Evolutionary conservation across 2,329 filamentous ascomycete species (phyloP).

Genomic region (Samsoniella hepiali): DNA sequence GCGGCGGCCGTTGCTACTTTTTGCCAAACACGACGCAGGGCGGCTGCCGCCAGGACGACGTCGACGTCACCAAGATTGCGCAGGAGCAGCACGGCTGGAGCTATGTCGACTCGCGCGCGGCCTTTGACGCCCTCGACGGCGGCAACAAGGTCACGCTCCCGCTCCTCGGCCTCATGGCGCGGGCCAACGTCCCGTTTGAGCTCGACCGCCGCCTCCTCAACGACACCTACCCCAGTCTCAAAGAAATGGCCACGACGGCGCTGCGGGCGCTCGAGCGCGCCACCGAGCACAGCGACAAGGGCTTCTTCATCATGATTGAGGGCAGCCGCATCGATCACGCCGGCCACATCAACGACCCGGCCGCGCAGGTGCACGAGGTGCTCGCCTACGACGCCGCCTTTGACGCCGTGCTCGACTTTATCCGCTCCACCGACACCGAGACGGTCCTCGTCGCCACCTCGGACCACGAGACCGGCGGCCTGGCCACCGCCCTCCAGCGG

Average conservation of each 20-base stretch:
- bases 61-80: conserved; percentile 72
- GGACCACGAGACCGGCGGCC: conserved; percentile 93
- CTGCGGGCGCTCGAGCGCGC: conserved; percentile 75
- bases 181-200: conserved; percentile 84
- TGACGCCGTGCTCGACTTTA: conserved; percentile 76
- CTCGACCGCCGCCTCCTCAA: conserved; percentile 79
- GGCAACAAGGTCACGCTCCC: conserved; percentile 72
- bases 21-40: conserved; percentile 74
- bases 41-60: conserved; percentile 77
- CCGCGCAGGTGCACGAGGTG: conserved; percentile 84
- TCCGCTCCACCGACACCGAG: conserved; percentile 68
- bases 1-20: conserved; percentile 91
- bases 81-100: conserved; percentile 73
- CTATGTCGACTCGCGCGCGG: conserved; percentile 68
- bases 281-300: conserved; percentile 78
- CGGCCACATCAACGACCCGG: conserved; percentile 80
- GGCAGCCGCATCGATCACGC: conserved; percentile 95
- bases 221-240: conserved; percentile 80
- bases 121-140: conserved; percentile 70
- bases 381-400: conserved; percentile 93
- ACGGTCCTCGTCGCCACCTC: conserved; percentile 85
- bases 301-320: conserved; percentile 99
- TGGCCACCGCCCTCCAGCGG: conserved; percentile 71
- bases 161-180: conserved; percentile 80
- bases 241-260: conserved; percentile 86